Percentiles rank a stretch among this genome's conserved stretches.
Evolutionary conservation across 495 filamentous ascomycete species (phyloP).

Genomic region (Aspergillus carlsbadensis): DNA sequence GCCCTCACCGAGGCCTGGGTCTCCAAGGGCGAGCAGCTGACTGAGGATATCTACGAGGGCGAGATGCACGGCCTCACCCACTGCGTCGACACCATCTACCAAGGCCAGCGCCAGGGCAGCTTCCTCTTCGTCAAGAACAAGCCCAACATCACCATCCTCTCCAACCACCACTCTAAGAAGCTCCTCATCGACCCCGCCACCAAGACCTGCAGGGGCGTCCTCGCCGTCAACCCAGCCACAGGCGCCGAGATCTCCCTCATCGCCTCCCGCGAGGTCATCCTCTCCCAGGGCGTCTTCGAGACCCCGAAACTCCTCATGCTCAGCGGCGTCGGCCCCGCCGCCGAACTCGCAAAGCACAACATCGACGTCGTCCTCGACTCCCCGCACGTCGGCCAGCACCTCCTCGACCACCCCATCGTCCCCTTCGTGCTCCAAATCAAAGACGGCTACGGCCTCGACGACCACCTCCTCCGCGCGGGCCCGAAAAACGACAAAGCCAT

Average conservation of each 20-base stretch:
- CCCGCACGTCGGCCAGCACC: conserved; percentile 55
- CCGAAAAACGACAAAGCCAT: conserved; percentile 44
- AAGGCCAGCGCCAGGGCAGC: conserved; percentile 54
- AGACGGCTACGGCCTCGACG: conserved; percentile 54
- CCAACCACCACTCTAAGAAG: conserved; percentile 47
- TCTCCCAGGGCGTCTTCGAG: conserved; percentile 44
- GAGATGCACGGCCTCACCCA: conserved; percentile 54
- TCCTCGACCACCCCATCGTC: conserved; percentile 57
- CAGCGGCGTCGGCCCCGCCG: conserved; percentile 41
- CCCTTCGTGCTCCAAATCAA: conserved; percentile 56
- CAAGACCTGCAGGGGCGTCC: conserved; percentile 33
- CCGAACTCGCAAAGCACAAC: conserved; percentile 46
- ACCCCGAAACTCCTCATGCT: conserved; percentile 51
- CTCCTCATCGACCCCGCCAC: conserved; percentile 51
- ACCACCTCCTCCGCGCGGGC: conserved; percentile 51
- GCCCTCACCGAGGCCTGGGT: conserved; percentile 56
- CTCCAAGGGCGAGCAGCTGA: conserved; percentile 49
- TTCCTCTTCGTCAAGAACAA: conserved; percentile 53
- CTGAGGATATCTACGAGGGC: conserved; percentile 57
- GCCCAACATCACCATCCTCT: conserved; percentile 54
- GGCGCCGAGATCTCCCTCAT: conserved; percentile 31
- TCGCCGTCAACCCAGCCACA: conserved; percentile 44
- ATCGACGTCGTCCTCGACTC: conserved; percentile 48
- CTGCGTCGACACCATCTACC: conserved; percentile 57
- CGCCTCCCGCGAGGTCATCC: conserved; percentile 44